Conservation (phyloP, 2,329 filamentous ascomycete genomes). For the Stagonosporopsis chrysanthemi region DNA sequence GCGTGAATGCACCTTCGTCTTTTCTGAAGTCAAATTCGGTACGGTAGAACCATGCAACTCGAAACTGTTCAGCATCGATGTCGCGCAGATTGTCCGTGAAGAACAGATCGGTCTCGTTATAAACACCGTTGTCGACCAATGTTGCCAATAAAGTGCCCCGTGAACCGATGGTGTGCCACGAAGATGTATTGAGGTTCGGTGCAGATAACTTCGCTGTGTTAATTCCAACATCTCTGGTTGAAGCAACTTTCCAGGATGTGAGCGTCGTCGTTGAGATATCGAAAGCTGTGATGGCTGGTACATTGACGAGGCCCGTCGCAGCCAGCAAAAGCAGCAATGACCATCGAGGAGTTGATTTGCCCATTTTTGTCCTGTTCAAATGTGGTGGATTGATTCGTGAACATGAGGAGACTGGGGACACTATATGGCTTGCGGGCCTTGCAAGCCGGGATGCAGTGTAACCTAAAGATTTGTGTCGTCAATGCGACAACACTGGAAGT, state of each 20-base stretch:
- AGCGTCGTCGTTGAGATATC: constrained; percentile 21
- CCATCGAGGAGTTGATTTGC: background rate
- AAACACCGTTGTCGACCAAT: constrained; percentile 61
- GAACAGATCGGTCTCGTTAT: constrained; percentile 63
- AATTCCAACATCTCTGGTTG: constrained; percentile 25
- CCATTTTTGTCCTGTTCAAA: background rate
- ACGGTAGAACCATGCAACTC: constrained; percentile 66
- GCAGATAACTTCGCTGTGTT: constrained; percentile 30
- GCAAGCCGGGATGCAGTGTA: constrained; percentile 11
- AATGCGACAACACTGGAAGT: constrained; percentile 9
- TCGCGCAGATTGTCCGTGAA: constrained; percentile 60
- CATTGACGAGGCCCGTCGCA: background rate
- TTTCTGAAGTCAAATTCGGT: constrained; percentile 52
- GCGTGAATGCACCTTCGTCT: constrained; percentile 36
- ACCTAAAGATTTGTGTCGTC: constrained; percentile 5
- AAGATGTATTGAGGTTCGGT: constrained; percentile 51
- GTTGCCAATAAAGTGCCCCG: constrained; percentile 66
- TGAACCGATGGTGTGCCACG: constrained; percentile 61
- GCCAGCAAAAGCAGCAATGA: constrained; percentile 4
- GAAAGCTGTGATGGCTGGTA: constrained; percentile 7
- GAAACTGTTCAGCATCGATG: constrained; percentile 58
- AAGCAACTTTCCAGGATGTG: constrained; percentile 34
- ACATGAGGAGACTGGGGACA: background rate
- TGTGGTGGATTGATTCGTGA: background rate
- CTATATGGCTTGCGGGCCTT: constrained; percentile 12